These are phyloP conservation scores for Solanum pennellii DNA, from an alignment of 257 asterid species.

Conservation along the genomic window DNA sequence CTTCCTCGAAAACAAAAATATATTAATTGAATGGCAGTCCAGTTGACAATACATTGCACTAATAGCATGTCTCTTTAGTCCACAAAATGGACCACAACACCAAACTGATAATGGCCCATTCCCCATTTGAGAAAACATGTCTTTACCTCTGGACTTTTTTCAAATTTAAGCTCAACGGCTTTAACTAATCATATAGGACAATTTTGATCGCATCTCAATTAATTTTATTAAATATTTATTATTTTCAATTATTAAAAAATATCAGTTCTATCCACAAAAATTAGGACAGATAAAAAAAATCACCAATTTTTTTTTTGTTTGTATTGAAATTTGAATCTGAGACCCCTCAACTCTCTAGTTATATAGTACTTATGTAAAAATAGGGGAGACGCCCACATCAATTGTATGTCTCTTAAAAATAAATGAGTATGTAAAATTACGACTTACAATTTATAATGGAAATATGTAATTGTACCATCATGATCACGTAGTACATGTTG, in stretches of 20 bases:
- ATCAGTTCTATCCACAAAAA: rapidly evolving
- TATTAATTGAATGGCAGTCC: neutral
- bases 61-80: neutral
- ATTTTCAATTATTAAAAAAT: rapidly evolving
- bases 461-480: neutral
- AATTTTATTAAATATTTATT: neutral
- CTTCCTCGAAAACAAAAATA: neutral
- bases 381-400: neutral
- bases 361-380: too few relatives aligned
- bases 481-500: neutral
- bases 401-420: neutral
- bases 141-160: neutral
- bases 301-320: too few relatives aligned
- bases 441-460: too few relatives aligned
- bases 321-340: too few relatives aligned
- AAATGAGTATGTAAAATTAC: neutral
- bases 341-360: too few relatives aligned
- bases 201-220: neutral
- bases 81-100: neutral
- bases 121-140: neutral
- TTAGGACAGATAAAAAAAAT: too few relatives aligned
- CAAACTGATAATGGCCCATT: neutral
- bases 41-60: neutral
- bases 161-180: neutral
- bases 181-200: neutral